phyloP scores from a whole-genome alignment of 441 rosid genomes.

The Brassica balearica region DNA sequence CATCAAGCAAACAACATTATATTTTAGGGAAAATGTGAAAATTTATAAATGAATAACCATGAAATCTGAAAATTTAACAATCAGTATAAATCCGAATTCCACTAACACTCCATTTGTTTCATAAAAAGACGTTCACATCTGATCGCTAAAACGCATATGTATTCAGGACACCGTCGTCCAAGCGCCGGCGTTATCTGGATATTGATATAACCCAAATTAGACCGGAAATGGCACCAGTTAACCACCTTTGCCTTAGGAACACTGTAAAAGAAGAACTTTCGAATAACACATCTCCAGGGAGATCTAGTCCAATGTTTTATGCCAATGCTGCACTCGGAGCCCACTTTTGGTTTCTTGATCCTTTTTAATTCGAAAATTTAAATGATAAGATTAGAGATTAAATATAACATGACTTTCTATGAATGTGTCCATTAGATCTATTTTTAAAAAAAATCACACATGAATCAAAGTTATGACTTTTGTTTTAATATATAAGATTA shows the following conservation, averaged over 20 bases:
- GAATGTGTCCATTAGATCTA: too few species aligned
- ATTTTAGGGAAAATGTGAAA: too few species aligned
- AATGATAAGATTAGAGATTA: too few species aligned
- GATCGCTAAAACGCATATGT: slow-evolving; percentile 37
- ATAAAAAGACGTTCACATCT: slow-evolving; percentile 38
- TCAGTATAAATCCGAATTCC: too few species aligned
- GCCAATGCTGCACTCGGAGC: slow-evolving; percentile 28
- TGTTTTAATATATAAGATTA: too few species aligned
- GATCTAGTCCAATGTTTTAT: slow-evolving; percentile 13
- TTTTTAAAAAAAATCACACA: too few species aligned
- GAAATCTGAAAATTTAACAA: too few species aligned
- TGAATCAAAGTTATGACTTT: too few species aligned
- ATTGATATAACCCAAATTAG: slow-evolving; percentile 31
- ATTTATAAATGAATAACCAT: too few species aligned
- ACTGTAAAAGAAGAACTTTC: slow-evolving; percentile 36
- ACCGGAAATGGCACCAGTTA: slow-evolving; percentile 40
- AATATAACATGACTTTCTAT: too few species aligned
- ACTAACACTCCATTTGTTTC: neutral
- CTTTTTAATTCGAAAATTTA: slow-evolving; percentile 25
- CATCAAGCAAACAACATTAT: too few species aligned
- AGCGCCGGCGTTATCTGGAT: slow-evolving; percentile 31
- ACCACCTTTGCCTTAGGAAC: slow-evolving; percentile 30
- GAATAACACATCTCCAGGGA: slow-evolving; percentile 40
- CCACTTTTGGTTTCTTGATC: slow-evolving; percentile 44
- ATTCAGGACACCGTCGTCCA: slow-evolving; percentile 28